Conservation (phyloP, 2,329 filamentous ascomycete species). For the Ophiostoma pallidulum region DNA sequence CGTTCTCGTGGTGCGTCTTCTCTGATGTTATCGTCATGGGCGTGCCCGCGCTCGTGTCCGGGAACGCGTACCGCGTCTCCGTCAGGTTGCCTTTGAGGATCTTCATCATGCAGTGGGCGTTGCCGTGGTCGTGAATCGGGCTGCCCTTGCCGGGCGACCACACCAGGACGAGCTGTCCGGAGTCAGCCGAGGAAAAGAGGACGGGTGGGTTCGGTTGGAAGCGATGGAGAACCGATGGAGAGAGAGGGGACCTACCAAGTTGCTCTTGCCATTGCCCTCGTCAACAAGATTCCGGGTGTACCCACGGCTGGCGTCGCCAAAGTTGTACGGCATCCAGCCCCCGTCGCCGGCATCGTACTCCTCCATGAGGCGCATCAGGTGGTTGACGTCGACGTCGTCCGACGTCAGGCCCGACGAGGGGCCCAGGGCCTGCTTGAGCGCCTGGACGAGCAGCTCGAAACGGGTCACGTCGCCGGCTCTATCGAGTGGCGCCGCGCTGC, state of each 20-base stretch:
- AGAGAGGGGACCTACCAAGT: conserved; percentile 31
- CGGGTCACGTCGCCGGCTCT: conserved; percentile 27
- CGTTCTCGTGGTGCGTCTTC: conserved; percentile 57
- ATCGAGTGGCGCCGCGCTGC: not conserved
- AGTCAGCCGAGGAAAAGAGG: no score
- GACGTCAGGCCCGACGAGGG: conserved; percentile 75
- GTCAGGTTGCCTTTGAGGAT: conserved; percentile 68
- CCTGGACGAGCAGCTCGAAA: conserved; percentile 63
- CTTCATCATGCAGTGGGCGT: conserved; percentile 90
- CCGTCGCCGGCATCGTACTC: conserved; percentile 57
- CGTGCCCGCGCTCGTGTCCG: conserved; percentile 39
- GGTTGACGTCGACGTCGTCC: conserved; percentile 65
- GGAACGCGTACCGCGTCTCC: conserved; percentile 75
- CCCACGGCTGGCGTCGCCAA: conserved; percentile 56
- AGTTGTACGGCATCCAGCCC: conserved; percentile 68
- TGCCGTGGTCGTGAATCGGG: conserved; percentile 80
- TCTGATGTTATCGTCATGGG: conserved; percentile 58
- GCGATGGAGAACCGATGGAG: no score
- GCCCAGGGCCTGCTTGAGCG: conserved; percentile 66
- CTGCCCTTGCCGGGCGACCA: conserved; percentile 80
- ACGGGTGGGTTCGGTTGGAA: no score
- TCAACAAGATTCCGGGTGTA: conserved; percentile 89
- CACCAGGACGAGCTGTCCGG: conserved; percentile 65
- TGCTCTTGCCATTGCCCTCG: conserved; percentile 63
- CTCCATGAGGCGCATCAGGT: conserved; percentile 64